Conservation (phyloP, 2,329 filamentous ascomycete species). For the Alternaria novae-zelandiae region DNA sequence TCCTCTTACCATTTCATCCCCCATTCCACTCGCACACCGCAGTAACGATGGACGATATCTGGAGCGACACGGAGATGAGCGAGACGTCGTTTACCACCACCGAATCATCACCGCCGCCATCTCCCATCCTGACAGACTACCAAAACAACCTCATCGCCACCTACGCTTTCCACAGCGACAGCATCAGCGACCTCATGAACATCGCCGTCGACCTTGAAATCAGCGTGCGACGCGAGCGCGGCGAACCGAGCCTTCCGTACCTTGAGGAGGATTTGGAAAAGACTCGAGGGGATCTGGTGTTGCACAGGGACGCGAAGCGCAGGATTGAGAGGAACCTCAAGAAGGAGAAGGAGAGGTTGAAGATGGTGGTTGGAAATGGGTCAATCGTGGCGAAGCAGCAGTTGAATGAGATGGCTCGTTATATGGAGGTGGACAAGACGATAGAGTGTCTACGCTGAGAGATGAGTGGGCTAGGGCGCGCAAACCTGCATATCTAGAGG, state of each 20-base stretch:
- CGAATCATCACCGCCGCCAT: background rate
- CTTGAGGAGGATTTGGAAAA: background rate
- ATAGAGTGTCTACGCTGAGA: background rate
- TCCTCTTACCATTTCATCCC: no score
- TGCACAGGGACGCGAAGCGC: background rate
- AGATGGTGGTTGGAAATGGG: background rate
- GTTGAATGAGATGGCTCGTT: background rate
- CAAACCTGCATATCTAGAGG: background rate
- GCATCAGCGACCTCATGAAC: constrained; percentile 1
- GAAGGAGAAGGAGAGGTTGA: background rate
- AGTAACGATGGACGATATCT: background rate
- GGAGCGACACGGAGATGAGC: background rate
- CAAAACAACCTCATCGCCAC: background rate
- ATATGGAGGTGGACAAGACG: background rate
- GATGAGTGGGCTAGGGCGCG: background rate
- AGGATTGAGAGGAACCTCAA: background rate
- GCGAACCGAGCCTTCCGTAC: background rate
- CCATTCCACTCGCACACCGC: background rate
- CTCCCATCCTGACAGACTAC: background rate
- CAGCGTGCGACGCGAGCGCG: constrained; percentile 3
- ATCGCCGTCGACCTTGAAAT: background rate
- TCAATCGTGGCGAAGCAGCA: background rate
- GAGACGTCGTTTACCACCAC: background rate
- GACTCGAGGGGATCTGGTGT: background rate
- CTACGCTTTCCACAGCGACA: background rate